Conservation (phyloP, 2,329 filamentous ascomycete genomes). For the Chrysoporthe puriensis region DNA sequence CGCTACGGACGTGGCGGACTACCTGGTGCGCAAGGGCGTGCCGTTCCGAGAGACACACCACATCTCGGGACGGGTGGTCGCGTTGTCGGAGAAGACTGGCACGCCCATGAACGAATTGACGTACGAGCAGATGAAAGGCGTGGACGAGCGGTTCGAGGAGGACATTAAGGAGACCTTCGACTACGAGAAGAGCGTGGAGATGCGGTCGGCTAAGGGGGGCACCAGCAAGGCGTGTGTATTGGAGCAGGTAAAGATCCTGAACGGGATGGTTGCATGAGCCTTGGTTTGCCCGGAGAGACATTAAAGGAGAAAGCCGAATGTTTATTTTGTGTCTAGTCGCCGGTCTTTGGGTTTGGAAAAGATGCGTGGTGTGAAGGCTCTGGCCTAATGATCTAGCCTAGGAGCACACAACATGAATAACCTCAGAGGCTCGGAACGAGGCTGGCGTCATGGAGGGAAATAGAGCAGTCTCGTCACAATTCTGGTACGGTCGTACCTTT, state of each 20-base stretch:
- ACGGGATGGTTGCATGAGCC: constrained; percentile 39
- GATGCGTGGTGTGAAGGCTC: background rate
- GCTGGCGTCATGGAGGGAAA: background rate
- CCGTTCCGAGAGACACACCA: constrained; percentile 83
- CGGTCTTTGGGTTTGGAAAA: background rate
- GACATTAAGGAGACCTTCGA: constrained; percentile 75
- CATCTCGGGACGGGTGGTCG: constrained; percentile 73
- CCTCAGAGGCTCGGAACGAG: background rate
- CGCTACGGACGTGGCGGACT: constrained; percentile 69
- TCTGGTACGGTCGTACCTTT: background rate
- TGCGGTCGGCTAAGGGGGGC: constrained; percentile 75
- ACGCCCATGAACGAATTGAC: constrained; percentile 72
- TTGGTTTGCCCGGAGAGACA: background rate
- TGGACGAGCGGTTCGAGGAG: constrained; percentile 71
- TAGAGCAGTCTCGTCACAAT: background rate
- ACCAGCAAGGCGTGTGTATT: constrained; percentile 72
- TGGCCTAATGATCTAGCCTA: background rate
- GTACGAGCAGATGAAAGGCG: constrained; percentile 66
- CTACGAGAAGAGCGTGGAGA: constrained; percentile 83
- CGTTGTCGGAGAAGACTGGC: constrained; percentile 65
- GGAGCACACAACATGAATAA: no score
- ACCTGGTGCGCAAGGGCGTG: constrained; percentile 66
- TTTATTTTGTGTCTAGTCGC: background rate
- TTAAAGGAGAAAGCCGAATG: background rate
- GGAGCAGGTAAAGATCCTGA: constrained; percentile 63